phyloP scores from a whole-genome alignment of 441 rosid genomes.

The Kokia cookei region DNA sequence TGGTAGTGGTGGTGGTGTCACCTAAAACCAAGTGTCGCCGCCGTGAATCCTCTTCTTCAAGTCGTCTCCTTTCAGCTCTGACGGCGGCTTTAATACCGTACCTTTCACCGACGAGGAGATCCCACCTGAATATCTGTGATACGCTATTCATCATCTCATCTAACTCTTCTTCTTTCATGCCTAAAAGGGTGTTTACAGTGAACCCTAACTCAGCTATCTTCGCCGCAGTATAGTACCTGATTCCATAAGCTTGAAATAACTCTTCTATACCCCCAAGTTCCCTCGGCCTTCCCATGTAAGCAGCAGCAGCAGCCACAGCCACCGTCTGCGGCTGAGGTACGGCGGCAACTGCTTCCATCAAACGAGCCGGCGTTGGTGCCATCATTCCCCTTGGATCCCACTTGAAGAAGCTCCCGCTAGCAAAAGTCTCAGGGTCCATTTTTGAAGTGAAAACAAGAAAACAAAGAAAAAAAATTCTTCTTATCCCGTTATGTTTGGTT shows the following conservation, averaged over 20 bases:
- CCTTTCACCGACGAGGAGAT: slow-evolving; percentile 86
- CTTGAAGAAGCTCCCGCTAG: slow-evolving; percentile 66
- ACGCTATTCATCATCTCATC: slow-evolving; percentile 97
- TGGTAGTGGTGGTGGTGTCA: slow-evolving; percentile 28
- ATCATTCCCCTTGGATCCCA: slow-evolving; percentile 66
- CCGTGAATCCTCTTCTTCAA: slow-evolving; percentile 58
- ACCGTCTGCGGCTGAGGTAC: slow-evolving; percentile 19
- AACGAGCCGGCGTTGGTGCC: slow-evolving; percentile 32
- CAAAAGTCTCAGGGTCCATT: slow-evolving; percentile 87
- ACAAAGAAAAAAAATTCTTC: background rate
- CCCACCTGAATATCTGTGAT: slow-evolving; percentile 83
- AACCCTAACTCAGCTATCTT: slow-evolving; percentile 92
- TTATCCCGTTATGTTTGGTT: background rate
- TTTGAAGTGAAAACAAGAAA: background rate
- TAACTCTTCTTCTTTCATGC: slow-evolving; percentile 89
- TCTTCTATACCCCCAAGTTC: slow-evolving; percentile 78
- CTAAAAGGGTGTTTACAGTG: slow-evolving; percentile 77
- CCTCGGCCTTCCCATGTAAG: slow-evolving; percentile 36
- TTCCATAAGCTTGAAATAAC: slow-evolving; percentile 74
- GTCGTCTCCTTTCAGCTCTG: slow-evolving; percentile 74
- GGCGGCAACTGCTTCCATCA: slow-evolving; percentile 21
- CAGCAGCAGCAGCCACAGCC: slow-evolving; percentile 16
- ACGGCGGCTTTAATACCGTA: slow-evolving; percentile 91
- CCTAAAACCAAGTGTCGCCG: slow-evolving; percentile 50
- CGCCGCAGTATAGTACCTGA: slow-evolving; percentile 75